Percentiles rank a stretch among this genome's conserved stretches.
phyloP scores from a whole-genome alignment of 176 grass and related monocot species.

The Triticum aestivum region DNA sequence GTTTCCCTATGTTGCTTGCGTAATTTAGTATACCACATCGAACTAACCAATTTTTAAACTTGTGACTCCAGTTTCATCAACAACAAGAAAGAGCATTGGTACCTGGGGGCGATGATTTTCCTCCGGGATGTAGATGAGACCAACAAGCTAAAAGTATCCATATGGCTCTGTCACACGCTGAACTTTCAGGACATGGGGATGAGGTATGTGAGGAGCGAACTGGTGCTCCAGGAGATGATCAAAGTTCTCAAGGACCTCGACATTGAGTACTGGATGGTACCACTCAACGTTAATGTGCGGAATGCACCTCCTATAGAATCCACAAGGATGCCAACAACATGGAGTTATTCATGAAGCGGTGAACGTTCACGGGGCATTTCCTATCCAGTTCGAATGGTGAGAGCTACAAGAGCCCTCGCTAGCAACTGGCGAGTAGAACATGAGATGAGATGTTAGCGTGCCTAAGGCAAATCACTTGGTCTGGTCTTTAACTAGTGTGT shows the following conservation, averaged over 20 bases:
- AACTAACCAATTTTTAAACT: background rate
- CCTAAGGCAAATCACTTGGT: background rate
- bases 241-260: background rate
- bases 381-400: background rate
- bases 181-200: slow-evolving; percentile 1
- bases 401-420: background rate
- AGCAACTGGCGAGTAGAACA: background rate
- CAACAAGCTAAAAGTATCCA: background rate
- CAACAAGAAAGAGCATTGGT: background rate
- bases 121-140: background rate
- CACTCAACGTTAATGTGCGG: background rate
- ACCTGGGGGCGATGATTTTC: background rate
- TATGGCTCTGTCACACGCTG: background rate
- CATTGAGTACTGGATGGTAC: background rate
- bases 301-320: background rate
- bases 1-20: background rate
- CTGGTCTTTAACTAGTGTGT: background rate
- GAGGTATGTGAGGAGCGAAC: background rate
- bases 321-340: background rate
- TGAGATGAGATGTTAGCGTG: background rate
- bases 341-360: background rate
- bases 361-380: too few species aligned
- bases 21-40: background rate
- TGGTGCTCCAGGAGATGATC: slow-evolving; percentile 10
- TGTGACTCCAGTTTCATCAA: background rate